Base-by-base conservation (phyloP, 2,329 filamentous ascomycete species). In the Hypoxylon sp. region DNA sequence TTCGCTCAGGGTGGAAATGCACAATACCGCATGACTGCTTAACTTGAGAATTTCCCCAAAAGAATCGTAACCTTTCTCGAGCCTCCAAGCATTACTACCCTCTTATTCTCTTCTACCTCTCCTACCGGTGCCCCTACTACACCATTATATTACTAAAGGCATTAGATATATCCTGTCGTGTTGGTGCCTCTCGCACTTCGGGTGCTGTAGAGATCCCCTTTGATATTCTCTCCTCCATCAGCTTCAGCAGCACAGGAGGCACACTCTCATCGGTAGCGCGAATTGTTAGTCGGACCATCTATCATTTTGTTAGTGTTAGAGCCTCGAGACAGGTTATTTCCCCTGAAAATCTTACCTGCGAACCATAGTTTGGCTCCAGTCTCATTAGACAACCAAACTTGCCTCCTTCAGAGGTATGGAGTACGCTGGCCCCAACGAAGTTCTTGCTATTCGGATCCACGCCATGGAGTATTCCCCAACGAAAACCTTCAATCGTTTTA, bases 361-460 rank as follows among this genome's bases (percentile, higher is more conserved):
- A 95, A 71, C 88, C 87, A 77, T 94, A 95, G 82, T 99, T 99
- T 68, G 96, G 96, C 85, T 99, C 96, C 82, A 99, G 82, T 77
- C 96, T 88, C 85, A 99, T 83, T 78, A 99, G 83, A 83, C 96
- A 98, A 33, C 96, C 96, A 82, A 94, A 97, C 83, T 98, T 98
- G 68, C 96, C 94, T 10, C 89, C 91, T 73, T 92, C 90, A 58
- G 87, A 91, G 56, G 90, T 97, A 83, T 93, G 95, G 81, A 92
- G 82, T 75, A 94, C 96, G 80, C 92, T 94, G 0, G 93, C 93
- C 14, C 95, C 96, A 13, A 99, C 96, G 76, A 98, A 90, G 75
- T 99, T 99, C 85, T 93, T 97, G 46, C 87, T 84, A 78, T 98
- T 99, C 3, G 94, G 94, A 80, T 99, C 96, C 19, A 99, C 94